phyloP scores from a whole-genome alignment of 1,139 yeast genomes.

The Debaryomycetaceae sp. region DNA sequence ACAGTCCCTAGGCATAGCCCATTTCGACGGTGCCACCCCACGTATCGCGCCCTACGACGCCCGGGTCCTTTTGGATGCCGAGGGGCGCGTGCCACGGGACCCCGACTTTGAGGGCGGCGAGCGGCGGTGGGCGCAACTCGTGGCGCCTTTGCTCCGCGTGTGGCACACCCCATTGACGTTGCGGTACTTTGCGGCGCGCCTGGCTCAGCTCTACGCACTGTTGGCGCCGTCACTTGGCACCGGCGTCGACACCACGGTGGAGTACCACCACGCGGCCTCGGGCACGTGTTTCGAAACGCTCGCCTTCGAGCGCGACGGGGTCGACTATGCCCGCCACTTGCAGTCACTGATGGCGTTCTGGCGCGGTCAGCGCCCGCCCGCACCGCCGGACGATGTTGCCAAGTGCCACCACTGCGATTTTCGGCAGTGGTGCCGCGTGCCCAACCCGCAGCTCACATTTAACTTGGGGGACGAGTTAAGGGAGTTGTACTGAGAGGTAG shows the following conservation, averaged over 20 bases:
- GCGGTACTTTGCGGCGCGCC: slow-evolving; percentile 51
- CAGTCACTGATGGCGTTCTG: slow-evolving; percentile 42
- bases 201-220: slow-evolving; percentile 41
- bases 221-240: too few species aligned
- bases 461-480: slow-evolving; percentile 3
- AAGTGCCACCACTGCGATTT: slow-evolving; percentile 55
- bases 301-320: slow-evolving; percentile 30
- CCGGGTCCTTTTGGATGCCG: too few species aligned
- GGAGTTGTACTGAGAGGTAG: too few species aligned
- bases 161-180: slow-evolving; percentile 58
- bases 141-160: slow-evolving; percentile 5
- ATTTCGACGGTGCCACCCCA: too few species aligned
- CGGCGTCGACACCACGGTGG: slow-evolving; percentile 44
- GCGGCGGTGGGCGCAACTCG: too few species aligned
- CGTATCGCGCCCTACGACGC: too few species aligned
- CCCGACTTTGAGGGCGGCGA: slow-evolving; percentile 1
- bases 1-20: too few species aligned
- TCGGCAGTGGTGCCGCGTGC: slow-evolving; percentile 28
- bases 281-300: slow-evolving; percentile 34
- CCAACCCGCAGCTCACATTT: slow-evolving; percentile 17
- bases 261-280: slow-evolving; percentile 43
- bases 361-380: slow-evolving; percentile 50
- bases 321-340: slow-evolving; percentile 22
- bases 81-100: too few species aligned
- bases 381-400: slow-evolving; percentile 28